These are phyloP conservation scores for Paecilomyces sp. DNA, from an alignment of 2,329 filamentous ascomycete genomes.

Conservation along the genomic window DNA sequence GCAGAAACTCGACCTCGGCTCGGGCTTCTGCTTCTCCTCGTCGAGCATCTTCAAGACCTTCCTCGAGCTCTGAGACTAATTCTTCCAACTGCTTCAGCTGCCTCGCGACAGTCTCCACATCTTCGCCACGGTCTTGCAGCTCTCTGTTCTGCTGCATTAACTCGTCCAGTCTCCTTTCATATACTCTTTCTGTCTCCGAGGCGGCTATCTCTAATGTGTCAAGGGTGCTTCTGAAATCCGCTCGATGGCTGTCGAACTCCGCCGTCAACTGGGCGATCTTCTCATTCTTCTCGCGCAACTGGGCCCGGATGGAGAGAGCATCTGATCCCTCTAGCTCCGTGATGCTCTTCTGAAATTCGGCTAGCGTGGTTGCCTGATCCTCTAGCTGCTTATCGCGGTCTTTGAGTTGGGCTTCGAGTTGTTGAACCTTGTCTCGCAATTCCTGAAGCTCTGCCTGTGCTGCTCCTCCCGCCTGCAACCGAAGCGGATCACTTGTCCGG, in stretches of 20 bases:
- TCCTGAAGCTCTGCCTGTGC: slow-evolving; percentile 22
- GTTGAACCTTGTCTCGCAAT: slow-evolving; percentile 65
- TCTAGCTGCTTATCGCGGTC: slow-evolving; percentile 82
- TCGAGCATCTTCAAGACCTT: slow-evolving; percentile 89
- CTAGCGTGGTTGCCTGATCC: slow-evolving; percentile 73
- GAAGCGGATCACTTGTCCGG: slow-evolving; percentile 22
- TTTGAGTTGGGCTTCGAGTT: slow-evolving; percentile 65
- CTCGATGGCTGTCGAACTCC: slow-evolving; percentile 90
- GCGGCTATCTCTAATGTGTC: slow-evolving; percentile 94
- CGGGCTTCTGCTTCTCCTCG: slow-evolving; percentile 91
- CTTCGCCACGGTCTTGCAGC: slow-evolving; percentile 71
- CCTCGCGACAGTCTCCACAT: slow-evolving; percentile 82
- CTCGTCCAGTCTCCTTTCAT: slow-evolving; percentile 56
- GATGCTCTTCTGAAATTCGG: slow-evolving; percentile 84
- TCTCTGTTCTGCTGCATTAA: slow-evolving; percentile 77
- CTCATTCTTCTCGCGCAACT: slow-evolving; percentile 91
- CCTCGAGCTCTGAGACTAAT: slow-evolving; percentile 91
- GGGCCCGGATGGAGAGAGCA: slow-evolving; percentile 65
- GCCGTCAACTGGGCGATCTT: slow-evolving; percentile 88
- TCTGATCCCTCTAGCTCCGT: slow-evolving; percentile 79
- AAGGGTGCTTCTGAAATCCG: slow-evolving; percentile 93
- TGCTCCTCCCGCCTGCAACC: slow-evolving; percentile 11
- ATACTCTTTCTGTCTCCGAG: slow-evolving; percentile 88
- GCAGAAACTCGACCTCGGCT: slow-evolving; percentile 89
- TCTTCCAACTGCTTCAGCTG: slow-evolving; percentile 95